Conservation (phyloP, 2,329 filamentous ascomycete genomes). For the Xylaria polymorpha region DNA sequence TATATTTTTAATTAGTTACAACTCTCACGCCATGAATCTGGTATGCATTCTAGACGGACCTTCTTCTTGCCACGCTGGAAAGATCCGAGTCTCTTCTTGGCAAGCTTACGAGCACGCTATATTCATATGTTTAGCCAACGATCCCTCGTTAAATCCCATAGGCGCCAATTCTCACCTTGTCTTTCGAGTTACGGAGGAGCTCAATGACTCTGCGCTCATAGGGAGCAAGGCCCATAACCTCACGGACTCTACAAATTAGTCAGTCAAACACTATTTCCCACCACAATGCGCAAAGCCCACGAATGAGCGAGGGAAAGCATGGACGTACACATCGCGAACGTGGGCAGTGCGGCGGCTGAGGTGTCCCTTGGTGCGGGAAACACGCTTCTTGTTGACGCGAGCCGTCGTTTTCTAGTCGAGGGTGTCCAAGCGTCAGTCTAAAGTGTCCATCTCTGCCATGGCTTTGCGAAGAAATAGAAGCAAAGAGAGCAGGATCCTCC, state of each 20-base stretch:
- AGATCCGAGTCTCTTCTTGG: slow-evolving; percentile 99
- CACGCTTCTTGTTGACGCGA: slow-evolving; percentile 80
- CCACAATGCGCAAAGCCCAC: not conserved
- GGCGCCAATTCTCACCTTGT: slow-evolving; percentile 69
- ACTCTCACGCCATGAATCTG: too few relatives aligned
- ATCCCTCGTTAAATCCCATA: not conserved
- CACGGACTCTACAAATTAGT: slow-evolving; percentile 72
- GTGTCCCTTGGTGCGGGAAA: slow-evolving; percentile 92
- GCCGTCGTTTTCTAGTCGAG: slow-evolving; percentile 79
- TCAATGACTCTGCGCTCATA: slow-evolving; percentile 99
- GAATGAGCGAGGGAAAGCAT: not conserved
- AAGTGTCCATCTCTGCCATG: slow-evolving; percentile 64
- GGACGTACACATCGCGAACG: slow-evolving; percentile 79
- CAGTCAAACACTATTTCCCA: slow-evolving; percentile 11
- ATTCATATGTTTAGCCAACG: slow-evolving; percentile 12
- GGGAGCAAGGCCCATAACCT: slow-evolving; percentile 93
- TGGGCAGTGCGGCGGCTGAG: slow-evolving; percentile 97
- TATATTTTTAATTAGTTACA: slow-evolving; percentile 18
- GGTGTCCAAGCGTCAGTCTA: slow-evolving; percentile 59
- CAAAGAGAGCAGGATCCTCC: slow-evolving; percentile 72
- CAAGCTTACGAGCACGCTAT: slow-evolving; percentile 89
- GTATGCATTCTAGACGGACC: slow-evolving; percentile 63
- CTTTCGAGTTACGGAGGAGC: slow-evolving; percentile 98
- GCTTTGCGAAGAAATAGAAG: slow-evolving; percentile 49
- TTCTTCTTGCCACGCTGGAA: slow-evolving; percentile 99